phyloP scores from a whole-genome alignment of 768 basidiomycete species.

The Sporobolomyces pararoseus region DNA sequence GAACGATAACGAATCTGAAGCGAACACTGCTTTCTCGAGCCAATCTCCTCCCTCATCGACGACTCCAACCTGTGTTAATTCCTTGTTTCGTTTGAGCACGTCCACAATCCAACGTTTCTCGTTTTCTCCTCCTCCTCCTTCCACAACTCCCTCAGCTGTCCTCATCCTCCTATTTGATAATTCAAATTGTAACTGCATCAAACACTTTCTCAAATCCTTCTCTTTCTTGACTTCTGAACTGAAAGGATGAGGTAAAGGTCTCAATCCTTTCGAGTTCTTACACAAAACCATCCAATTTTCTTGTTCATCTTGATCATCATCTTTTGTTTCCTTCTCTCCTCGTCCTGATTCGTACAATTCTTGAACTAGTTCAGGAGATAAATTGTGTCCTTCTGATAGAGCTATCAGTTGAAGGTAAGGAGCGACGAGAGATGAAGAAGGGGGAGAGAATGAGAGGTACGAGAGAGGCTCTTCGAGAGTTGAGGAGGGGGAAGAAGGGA shows the following conservation, averaged over 20 bases:
- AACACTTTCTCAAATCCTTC: conserved; percentile 64
- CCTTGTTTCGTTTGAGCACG: not conserved
- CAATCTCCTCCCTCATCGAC: not conserved
- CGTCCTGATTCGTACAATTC: conserved; percentile 49
- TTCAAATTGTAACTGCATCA: conserved; percentile 61
- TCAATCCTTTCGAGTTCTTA: conserved; percentile 49
- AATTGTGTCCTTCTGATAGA: conserved; percentile 57
- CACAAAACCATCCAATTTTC: conserved; percentile 7
- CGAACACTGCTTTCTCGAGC: not conserved
- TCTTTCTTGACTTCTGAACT: conserved; percentile 47
- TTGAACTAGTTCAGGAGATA: conserved; percentile 48
- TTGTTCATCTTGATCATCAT: not conserved
- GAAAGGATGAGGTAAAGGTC: conserved; percentile 49
- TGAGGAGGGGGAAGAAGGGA: conserved; percentile 62
- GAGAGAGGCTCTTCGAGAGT: conserved; percentile 53
- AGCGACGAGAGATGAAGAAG: conserved; percentile 53
- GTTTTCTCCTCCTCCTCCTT: too few relatives aligned
- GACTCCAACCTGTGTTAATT: not conserved
- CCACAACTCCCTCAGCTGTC: too few relatives aligned
- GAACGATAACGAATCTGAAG: conserved; percentile 14
- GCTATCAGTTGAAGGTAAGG: conserved; percentile 69
- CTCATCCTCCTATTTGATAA: not conserved
- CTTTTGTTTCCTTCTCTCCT: too few relatives aligned
- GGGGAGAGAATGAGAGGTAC: conserved; percentile 61
- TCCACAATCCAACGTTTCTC: conserved; percentile 22